Percentiles rank a stretch among this genome's conserved stretches.
Evolutionary conservation across 2,329 filamentous ascomycete species (phyloP).

Genomic region (Stemphylium lycopersici): DNA sequence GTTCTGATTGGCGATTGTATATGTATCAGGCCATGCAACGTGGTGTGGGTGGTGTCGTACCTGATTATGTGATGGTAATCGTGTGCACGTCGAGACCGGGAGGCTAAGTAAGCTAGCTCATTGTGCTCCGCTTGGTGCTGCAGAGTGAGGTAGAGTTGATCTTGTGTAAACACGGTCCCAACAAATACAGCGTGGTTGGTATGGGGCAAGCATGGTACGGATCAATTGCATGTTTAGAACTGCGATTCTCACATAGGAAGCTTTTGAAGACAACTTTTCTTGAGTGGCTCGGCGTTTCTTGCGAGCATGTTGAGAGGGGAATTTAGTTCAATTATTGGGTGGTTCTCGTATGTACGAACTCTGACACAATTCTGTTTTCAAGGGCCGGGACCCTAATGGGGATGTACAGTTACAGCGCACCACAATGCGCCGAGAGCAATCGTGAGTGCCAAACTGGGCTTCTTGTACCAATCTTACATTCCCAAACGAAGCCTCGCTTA

Average conservation of each 20-base stretch:
- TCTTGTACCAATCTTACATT: neutral
- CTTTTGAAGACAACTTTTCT: neutral
- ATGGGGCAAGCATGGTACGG: no score
- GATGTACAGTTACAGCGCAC: neutral
- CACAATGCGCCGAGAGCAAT: neutral
- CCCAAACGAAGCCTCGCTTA: neutral
- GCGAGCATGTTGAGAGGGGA: slow-evolving; percentile 10
- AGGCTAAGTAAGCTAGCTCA: slow-evolving; percentile 4
- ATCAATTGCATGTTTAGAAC: no score
- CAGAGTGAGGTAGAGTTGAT: neutral
- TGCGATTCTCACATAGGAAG: no score
- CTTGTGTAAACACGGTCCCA: neutral
- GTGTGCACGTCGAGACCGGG: neutral
- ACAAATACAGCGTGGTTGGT: no score
- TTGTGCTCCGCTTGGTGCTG: neutral
- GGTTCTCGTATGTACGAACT: neutral
- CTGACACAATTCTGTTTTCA: neutral
- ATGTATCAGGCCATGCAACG: neutral
- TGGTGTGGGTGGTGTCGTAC: slow-evolving; percentile 9
- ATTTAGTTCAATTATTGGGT: slow-evolving; percentile 1
- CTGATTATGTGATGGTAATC: slow-evolving; percentile 19
- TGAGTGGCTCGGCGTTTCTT: neutral
- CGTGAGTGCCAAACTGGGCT: no score
- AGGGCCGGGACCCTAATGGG: neutral
- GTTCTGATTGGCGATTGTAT: neutral